Evolutionary conservation across 2,329 filamentous ascomycete genomes (phyloP).

Genomic region (Calonectria ilicicola): DNA sequence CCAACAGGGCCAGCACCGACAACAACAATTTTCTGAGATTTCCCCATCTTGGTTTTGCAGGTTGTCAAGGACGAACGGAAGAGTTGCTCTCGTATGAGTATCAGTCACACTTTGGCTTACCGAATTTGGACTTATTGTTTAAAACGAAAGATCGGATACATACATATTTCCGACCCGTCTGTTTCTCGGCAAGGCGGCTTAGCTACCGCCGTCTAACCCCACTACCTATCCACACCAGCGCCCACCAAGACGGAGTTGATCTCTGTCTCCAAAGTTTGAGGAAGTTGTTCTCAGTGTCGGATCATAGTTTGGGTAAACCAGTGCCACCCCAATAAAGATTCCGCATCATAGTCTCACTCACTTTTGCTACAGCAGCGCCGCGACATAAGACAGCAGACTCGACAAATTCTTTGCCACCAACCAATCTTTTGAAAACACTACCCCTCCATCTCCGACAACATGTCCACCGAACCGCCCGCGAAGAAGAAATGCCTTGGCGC

Average conservation of each 20-base stretch:
- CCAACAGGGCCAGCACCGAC: slow-evolving; percentile 96
- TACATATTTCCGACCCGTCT: not conserved
- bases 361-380: not conserved
- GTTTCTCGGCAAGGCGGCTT: slow-evolving; percentile 4
- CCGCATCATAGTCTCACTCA: not conserved
- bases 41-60: slow-evolving; percentile 45
- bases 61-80: slow-evolving; percentile 41
- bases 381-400: not conserved
- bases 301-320: not conserved
- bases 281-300: not conserved
- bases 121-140: not conserved
- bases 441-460: slow-evolving; percentile 37
- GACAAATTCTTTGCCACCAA: not conserved
- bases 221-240: slow-evolving; percentile 24
- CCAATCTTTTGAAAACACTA: not conserved
- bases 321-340: not conserved
- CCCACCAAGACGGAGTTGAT: slow-evolving; percentile 29
- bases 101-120: slow-evolving; percentile 15
- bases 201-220: slow-evolving; percentile 13
- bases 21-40: slow-evolving; percentile 78
- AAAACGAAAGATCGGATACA: too few species aligned
- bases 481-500: slow-evolving; percentile 82
- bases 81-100: slow-evolving; percentile 9
- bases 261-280: slow-evolving; percentile 34
- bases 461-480: slow-evolving; percentile 62